These are phyloP conservation scores for Torulaspora quercuum DNA, from an alignment of 805 yeast species.

Conservation along the genomic window DNA sequence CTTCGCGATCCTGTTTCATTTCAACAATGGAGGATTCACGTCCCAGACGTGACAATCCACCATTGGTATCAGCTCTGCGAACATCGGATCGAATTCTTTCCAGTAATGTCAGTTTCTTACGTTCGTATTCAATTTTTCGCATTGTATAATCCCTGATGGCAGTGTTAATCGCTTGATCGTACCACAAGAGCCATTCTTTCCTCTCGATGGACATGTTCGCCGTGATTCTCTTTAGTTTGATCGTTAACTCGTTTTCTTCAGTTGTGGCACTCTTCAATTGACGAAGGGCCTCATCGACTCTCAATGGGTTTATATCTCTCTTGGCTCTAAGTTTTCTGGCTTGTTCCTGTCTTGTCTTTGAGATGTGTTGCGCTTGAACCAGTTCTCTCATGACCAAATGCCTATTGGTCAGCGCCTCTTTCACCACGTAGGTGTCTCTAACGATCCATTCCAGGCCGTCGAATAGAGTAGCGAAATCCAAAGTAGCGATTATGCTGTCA, in stretches of 20 bases:
- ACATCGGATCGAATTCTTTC: conserved; percentile 70
- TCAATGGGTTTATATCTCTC: conserved; percentile 75
- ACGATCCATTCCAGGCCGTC: conserved; percentile 66
- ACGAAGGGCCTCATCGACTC: conserved; percentile 85
- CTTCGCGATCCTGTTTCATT: conserved; percentile 14
- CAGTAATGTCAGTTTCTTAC: conserved; percentile 70
- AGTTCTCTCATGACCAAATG: conserved; percentile 90
- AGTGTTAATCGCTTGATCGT: conserved; percentile 53
- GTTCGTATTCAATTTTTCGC: conserved; percentile 78
- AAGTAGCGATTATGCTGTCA: conserved; percentile 64
- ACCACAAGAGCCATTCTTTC: conserved; percentile 45
- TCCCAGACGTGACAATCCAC: conserved; percentile 82
- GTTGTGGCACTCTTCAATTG: conserved; percentile 74
- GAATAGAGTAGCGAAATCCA: conserved; percentile 69
- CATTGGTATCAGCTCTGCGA: conserved; percentile 67
- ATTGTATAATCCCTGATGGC: conserved; percentile 59
- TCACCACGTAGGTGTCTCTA: conserved; percentile 78
- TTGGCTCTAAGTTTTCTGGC: conserved; percentile 70
- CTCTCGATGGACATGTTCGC: conserved; percentile 80
- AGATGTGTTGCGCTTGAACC: conserved; percentile 68
- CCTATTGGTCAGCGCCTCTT: conserved; percentile 89
- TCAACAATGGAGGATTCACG: conserved; percentile 19
- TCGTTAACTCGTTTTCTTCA: conserved; percentile 69
- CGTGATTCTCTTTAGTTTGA: conserved; percentile 76
- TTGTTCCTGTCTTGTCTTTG: conserved; percentile 64